phyloP scores from a whole-genome alignment of 768 basidiomycete genomes.

The Mycena capillaripes region DNA sequence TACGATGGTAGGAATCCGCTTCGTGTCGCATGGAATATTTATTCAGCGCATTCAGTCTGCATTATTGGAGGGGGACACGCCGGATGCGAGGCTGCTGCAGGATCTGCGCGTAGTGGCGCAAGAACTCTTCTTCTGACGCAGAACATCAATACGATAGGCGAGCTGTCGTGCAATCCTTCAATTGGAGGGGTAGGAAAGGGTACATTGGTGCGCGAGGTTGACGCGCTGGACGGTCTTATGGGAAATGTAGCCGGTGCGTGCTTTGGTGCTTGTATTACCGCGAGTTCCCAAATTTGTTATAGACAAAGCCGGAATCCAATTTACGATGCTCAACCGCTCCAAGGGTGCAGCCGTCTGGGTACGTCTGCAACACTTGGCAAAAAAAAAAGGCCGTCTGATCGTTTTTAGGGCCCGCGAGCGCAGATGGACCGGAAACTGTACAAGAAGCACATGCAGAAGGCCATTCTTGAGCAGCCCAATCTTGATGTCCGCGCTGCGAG shows the following conservation, averaged over 20 bases:
- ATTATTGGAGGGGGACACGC: constrained; percentile 95
- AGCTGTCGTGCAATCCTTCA: constrained; percentile 91
- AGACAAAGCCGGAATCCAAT: constrained; percentile 93
- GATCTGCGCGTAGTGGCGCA: constrained; percentile 87
- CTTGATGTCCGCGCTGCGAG: constrained; percentile 80
- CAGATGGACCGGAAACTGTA: constrained; percentile 91
- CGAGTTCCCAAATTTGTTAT: background rate
- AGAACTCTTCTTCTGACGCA: constrained; percentile 87
- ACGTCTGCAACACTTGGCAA: constrained; percentile 37
- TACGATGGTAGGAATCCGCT: constrained; percentile 36
- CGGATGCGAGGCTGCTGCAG: constrained; percentile 92
- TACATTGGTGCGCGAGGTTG: constrained; percentile 90
- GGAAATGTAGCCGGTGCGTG: constrained; percentile 82
- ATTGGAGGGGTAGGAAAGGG: constrained; percentile 95
- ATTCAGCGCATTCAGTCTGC: constrained; percentile 63
- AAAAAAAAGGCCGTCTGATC: constrained; percentile 3
- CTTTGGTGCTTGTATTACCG: background rate
- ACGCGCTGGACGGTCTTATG: constrained; percentile 91
- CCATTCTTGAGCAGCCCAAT: constrained; percentile 74
- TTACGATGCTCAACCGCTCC: constrained; percentile 86
- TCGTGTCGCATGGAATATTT: background rate
- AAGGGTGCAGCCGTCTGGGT: constrained; percentile 95
- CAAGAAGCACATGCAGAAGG: constrained; percentile 84
- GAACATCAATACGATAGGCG: constrained; percentile 83
- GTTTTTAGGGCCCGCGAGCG: constrained; percentile 85